Evolutionary conservation across 495 filamentous ascomycete species (phyloP).

Genomic region (Xylaria acuta): DNA sequence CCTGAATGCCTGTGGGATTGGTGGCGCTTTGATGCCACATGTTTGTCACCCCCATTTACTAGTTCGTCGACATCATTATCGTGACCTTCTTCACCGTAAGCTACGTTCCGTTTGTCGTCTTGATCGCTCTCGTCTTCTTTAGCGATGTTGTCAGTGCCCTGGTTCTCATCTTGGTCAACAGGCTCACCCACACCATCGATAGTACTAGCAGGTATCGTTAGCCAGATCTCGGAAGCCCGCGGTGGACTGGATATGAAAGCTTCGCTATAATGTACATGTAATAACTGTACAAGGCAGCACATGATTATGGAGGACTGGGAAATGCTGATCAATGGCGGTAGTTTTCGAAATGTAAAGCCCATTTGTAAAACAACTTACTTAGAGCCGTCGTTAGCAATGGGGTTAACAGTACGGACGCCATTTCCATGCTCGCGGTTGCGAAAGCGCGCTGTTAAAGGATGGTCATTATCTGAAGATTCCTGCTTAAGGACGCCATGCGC

Average conservation of each 20-base stretch:
- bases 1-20: not conserved
- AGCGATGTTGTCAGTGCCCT: not conserved
- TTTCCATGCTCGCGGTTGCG: too few species aligned
- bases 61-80: not conserved
- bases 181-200: not conserved
- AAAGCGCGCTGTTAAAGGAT: not conserved
- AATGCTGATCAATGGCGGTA: not conserved
- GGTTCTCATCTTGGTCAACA: not conserved
- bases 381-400: not conserved
- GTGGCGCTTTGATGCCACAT: not conserved
- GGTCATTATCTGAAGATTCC: not conserved
- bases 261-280: not conserved
- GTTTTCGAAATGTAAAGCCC: not conserved
- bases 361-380: not conserved
- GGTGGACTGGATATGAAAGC: not conserved
- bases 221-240: not conserved
- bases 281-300: not conserved
- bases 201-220: not conserved
- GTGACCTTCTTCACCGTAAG: slow-evolving; percentile 5
- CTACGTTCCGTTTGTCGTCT: not conserved
- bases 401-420: not conserved
- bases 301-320: not conserved
- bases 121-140: not conserved
- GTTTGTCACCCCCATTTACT: not conserved
- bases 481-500: not conserved